Evolutionary conservation across 1,284 basidiomycete species (phyloP), one percentile per base, ranked within the genome.

Genomic region (Trichosporon ovoides): DNA sequence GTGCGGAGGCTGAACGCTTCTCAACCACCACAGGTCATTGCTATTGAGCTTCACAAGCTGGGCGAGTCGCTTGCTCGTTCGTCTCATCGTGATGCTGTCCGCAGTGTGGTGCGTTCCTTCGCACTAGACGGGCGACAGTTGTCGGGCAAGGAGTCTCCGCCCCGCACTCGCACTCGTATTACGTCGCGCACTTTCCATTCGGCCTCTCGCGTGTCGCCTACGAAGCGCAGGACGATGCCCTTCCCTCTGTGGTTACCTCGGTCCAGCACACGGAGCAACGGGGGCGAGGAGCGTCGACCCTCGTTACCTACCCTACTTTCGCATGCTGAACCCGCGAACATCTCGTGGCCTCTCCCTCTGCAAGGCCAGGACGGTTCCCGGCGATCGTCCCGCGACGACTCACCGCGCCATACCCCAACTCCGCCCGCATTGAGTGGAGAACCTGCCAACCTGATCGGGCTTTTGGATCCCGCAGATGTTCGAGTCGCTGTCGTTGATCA

Each of bases 241-340:
- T 50, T 63, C 12, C 61, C 63, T 5, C 67, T 64, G 49, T 68
- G 66, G 65, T 60, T 63, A 10, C 65, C 67, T 11, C 63, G 58
- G 10, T 43, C 60, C 28, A 52, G 51, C 37, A 56, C 40, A 18
- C 43, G 43, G 11, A 28, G n/a, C 43, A 48, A 48, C 20, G 7
- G 12, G 9, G 43, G 24, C 43, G 43, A 48, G 14, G 63, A 68
- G 14, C 67, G 70, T 3, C 55, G 70, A 5, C 71, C 71, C 0
- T 69, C 68, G n/a, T 53, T 72, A 35, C 68, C 70, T 2, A 54
- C 53, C 20, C 51, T 62, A 2, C 60, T 61, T 1, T 20, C 40
- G 22, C 38, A 48, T 0, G 38, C 53, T 1, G 58, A 55, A 1
- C 11, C 52, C 3, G 11, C 40, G 7, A n/a, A 34, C 1, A 56